Conservation (phyloP, 2,329 filamentous ascomycete genomes). For the Aspergillus thermomutatus region DNA sequence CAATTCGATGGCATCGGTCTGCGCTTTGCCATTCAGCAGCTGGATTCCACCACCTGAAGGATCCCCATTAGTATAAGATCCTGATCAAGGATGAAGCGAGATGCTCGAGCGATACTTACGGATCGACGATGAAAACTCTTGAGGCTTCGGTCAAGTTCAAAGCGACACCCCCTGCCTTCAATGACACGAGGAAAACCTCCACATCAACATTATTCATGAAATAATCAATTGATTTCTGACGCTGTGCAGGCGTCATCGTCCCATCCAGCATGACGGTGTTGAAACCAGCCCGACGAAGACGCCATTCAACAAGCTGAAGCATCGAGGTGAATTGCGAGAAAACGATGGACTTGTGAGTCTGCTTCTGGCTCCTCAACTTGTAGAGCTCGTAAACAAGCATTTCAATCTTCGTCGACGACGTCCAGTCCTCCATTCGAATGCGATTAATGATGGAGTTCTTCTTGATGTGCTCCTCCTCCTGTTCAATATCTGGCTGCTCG, state of each 20-base stretch:
- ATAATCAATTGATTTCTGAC: constrained; percentile 89
- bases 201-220: constrained; percentile 96
- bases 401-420: constrained; percentile 96
- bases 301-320: constrained; percentile 96
- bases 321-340: constrained; percentile 98
- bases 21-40: constrained; percentile 99
- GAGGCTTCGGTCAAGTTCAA: constrained; percentile 94
- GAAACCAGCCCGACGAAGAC: constrained; percentile 91
- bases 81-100: neutral
- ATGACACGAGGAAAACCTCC: constrained; percentile 91
- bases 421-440: constrained; percentile 99
- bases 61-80: constrained; percentile 21
- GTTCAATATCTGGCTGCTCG: constrained; percentile 91
- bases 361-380: constrained; percentile 84
- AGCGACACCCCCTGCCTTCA: constrained; percentile 94
- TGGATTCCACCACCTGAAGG: constrained; percentile 91
- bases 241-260: constrained; percentile 91
- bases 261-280: constrained; percentile 98
- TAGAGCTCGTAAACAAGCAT: constrained; percentile 92
- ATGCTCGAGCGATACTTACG: constrained; percentile 57
- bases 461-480: constrained; percentile 81
- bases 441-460: constrained; percentile 98
- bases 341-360: constrained; percentile 93
- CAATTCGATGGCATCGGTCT: constrained; percentile 90
- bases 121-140: constrained; percentile 92